Evolutionary conservation across 2,329 filamentous ascomycete species (phyloP).

Genomic region (Apiospora saccharicola): DNA sequence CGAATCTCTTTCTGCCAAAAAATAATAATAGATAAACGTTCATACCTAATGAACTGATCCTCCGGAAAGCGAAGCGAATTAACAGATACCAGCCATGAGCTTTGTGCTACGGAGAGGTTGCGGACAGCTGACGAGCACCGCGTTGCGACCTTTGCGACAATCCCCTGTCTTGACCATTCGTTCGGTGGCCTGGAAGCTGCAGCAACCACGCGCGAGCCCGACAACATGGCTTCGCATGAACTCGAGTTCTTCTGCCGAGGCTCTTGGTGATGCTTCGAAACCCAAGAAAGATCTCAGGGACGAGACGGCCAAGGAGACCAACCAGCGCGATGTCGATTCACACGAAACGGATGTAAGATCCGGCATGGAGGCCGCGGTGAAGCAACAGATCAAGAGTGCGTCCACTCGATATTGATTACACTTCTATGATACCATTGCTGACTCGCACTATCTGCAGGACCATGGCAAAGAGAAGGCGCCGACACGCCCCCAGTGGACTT

Average conservation of each 20-base stretch:
- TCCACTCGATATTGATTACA: not conserved
- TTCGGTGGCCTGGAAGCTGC: slow-evolving; percentile 5
- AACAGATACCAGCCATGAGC: slow-evolving; percentile 4
- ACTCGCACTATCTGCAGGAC: slow-evolving; percentile 41
- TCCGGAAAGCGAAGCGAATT: not conserved
- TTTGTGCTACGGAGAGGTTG: slow-evolving; percentile 12
- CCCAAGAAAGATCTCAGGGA: slow-evolving; percentile 30
- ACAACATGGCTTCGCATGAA: slow-evolving; percentile 31
- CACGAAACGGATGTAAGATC: slow-evolving; percentile 42
- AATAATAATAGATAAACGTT: not conserved
- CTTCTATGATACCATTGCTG: not conserved
- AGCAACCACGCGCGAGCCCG: not conserved
- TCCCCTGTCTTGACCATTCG: not conserved
- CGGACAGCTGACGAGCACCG: slow-evolving; percentile 12
- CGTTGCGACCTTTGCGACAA: not conserved
- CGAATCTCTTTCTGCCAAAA: not conserved
- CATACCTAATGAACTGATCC: not conserved
- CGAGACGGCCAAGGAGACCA: slow-evolving; percentile 38
- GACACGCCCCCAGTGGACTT: slow-evolving; percentile 63
- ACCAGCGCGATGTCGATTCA: slow-evolving; percentile 38
- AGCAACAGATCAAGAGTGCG: slow-evolving; percentile 57
- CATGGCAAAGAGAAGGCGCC: slow-evolving; percentile 69
- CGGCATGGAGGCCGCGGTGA: slow-evolving; percentile 51
- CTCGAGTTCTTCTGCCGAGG: slow-evolving; percentile 2
- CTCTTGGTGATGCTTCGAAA: slow-evolving; percentile 28